Evolutionary conservation across 352 stramenopile species (phyloP).

Genomic region (Pythium folliculosum): DNA sequence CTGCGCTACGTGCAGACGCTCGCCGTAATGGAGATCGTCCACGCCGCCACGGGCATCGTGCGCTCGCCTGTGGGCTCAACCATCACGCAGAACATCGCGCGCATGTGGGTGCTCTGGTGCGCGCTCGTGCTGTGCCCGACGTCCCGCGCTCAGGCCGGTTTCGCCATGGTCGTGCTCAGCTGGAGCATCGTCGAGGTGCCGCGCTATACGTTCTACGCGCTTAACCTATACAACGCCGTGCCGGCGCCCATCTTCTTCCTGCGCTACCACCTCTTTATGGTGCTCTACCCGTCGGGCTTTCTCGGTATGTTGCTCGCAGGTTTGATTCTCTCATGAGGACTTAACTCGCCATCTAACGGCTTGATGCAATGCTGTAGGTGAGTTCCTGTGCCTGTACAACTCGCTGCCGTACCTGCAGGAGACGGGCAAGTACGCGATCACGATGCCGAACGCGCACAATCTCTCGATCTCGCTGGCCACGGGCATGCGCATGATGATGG

Average conservation of each 20-base stretch:
- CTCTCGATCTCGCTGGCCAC: conserved; percentile 74
- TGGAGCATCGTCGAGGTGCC: conserved; percentile 91
- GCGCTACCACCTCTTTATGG: conserved; percentile 97
- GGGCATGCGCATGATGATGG: conserved; percentile 60
- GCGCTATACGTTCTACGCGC: conserved; percentile 97
- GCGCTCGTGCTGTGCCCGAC: conserved; percentile 88
- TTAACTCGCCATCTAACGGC: no score
- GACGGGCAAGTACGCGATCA: conserved; percentile 62
- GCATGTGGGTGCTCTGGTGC: conserved; percentile 49
- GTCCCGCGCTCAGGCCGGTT: conserved; percentile 73
- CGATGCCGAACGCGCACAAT: conserved; percentile 81
- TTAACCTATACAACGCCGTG: conserved; percentile 92
- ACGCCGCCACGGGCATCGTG: conserved; percentile 94
- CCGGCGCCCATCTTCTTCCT: conserved; percentile 96
- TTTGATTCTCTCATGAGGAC: neutral
- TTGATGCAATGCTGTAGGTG: conserved; percentile 29
- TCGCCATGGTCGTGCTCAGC: conserved; percentile 84
- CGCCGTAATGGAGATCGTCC: conserved; percentile 95
- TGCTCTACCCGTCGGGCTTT: conserved; percentile 98
- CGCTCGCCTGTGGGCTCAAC: conserved; percentile 94
- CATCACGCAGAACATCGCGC: conserved; percentile 89
- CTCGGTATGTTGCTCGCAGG: conserved; percentile 37
- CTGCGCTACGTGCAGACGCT: conserved; percentile 91
- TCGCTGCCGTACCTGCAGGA: conserved; percentile 52
- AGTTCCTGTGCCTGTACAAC: conserved; percentile 75